Base-by-base conservation (phyloP, 2,329 filamentous ascomycete species). In the Zymoseptoria ardabiliae region DNA sequence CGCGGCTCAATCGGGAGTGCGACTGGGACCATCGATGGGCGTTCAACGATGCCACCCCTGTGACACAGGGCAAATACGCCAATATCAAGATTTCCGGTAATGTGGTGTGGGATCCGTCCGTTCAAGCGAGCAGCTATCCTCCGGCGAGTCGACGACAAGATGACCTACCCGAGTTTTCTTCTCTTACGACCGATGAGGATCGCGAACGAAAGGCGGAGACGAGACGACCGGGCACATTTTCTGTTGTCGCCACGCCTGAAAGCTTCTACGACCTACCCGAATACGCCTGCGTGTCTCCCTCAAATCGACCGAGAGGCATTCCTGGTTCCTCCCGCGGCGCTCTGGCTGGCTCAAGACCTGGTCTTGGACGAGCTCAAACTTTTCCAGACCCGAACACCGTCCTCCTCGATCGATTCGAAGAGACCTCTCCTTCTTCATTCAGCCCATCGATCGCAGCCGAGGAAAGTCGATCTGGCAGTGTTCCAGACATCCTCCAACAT, bases 111-210 rank as follows among this genome's bases (percentile, higher is more conserved):
- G 80, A 84, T 72, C 74, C 62, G 21, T 22, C 59, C 55, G 64
- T 53, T 25, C 58, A 17, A 19, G 25, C 60, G 35, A 63, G 56
- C 45, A 20, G 28, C 19, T 58, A 50, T 50, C 59, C 58, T 30
- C n/a, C 23, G 5, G 19, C n/a, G n/a, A n/a, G 49, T 17, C 50
- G 56, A 17, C 54, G 73, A 11, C 22, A 28, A 21, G 80, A 84
- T 66, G 69, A 76, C n/a, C 72, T 85, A 11, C 82, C 82, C 20
- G 78, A 79, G 2, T 85, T 85, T 69, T 70, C 77, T 30, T 69
- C 72, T 13, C 74, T 85, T 57, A 80, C 75, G 1, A 83, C 75
- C 25, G 82, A 85, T 61, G 81, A 83, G 63, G 82, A 85, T 25
- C 75, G 82, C 49, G 82, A 85, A 67, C 76, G 73, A 59, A 85